Evolutionary conservation across 2,329 filamentous ascomycete species (phyloP).

Genomic region (Colletotrichum brevisporum): DNA sequence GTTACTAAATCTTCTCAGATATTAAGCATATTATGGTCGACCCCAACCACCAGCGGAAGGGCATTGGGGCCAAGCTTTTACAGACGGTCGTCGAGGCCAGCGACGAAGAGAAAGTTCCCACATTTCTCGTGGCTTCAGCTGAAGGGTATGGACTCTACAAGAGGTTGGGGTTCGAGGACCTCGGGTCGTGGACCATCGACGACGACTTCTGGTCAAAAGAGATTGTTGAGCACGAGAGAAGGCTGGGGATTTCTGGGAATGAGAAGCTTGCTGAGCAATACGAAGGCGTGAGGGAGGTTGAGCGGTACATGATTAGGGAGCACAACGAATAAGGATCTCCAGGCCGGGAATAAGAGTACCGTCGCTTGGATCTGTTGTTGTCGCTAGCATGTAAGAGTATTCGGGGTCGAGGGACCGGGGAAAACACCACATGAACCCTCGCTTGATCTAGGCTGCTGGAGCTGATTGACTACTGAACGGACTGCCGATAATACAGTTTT

Average conservation of each 20-base stretch:
- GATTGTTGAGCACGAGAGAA: slow-evolving; percentile 23
- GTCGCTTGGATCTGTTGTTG: too few species aligned
- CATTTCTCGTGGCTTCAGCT: slow-evolving; percentile 43
- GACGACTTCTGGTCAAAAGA: slow-evolving; percentile 41
- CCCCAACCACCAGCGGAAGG: slow-evolving; percentile 42
- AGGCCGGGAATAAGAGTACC: too few species aligned
- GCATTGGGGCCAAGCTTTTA: slow-evolving; percentile 41
- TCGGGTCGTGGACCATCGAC: slow-evolving; percentile 42
- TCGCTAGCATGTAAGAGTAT: too few species aligned
- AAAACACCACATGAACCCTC: background rate
- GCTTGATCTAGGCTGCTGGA: background rate
- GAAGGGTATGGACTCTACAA: slow-evolving; percentile 42
- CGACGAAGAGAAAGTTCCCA: slow-evolving; percentile 32
- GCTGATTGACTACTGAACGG: background rate
- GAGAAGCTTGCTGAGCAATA: slow-evolving; percentile 36
- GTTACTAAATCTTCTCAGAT: slow-evolving; percentile 33
- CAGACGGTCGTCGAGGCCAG: slow-evolving; percentile 23
- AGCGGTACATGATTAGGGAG: slow-evolving; percentile 40
- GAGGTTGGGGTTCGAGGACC: slow-evolving; percentile 40
- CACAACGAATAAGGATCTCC: background rate
- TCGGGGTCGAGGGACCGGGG: background rate
- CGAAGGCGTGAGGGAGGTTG: slow-evolving; percentile 41
- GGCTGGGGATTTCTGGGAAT: slow-evolving; percentile 34
- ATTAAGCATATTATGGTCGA: slow-evolving; percentile 45
- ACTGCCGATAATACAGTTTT: background rate